Evolutionary conservation across 176 grass and related monocot species (phyloP), one percentile per base, ranked within the genome.

Genomic region (Poa annua): DNA sequence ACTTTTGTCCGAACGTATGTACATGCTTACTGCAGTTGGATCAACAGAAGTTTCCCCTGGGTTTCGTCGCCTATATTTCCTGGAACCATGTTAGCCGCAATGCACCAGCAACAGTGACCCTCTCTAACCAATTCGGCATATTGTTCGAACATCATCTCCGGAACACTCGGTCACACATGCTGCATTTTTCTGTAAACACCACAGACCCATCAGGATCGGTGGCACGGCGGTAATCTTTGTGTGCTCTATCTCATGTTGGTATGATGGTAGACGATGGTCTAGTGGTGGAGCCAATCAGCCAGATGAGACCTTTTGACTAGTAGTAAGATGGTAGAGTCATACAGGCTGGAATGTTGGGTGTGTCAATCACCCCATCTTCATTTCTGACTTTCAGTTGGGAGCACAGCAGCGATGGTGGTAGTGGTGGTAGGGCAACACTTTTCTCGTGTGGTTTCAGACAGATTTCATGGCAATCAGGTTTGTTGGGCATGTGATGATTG

Each of bases 401-500:
- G 72, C 21, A 54, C 38, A 11, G 49, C 7, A 19, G 51, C 29
- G 33, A 49, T 20, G 48, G 3, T 29, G 16, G 42, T 47, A 32
- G 76, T 34, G 12, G 19, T 34, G 9, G 49, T 56, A 82, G 54
- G 81, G 35, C 64, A 74, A 60, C 33, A 56, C 59, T 51, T 83
- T 78, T 74, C 25, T 47, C 47, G 13, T 82, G 76, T 80, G 76
- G 70, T 69, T 32, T 85, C 48, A 36, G 69, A 67, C 76, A 12
- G 49, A 41, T 68, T 80, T 82, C 70, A 59, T 75, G 86, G 25
- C 38, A 53, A 73, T 55, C 76, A 47, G 57, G 12, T 83, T 72
- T 47, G 69, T 10, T 5, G 50, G 62, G 14, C 87, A 85, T 80
- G 76, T 61, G 87, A 85, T 67, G 29, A 80, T 75, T 15, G 24